Base-by-base conservation (phyloP, 2,329 filamentous ascomycete species). In the Cytospora piceae region DNA sequence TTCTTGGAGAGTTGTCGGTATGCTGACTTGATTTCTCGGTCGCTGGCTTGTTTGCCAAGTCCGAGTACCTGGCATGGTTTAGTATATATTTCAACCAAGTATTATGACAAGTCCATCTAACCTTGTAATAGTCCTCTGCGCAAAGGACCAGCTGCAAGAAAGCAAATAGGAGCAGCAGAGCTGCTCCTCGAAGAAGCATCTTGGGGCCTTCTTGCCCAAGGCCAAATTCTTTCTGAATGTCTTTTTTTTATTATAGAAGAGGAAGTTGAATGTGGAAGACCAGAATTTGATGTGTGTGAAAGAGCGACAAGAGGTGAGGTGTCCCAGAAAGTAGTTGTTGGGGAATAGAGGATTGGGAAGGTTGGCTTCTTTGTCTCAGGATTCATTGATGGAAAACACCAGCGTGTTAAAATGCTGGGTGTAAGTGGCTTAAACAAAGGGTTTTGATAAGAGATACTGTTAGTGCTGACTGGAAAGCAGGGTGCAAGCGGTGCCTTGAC, bases 1-100 rank as follows among this genome's bases (percentile, higher is more conserved):
- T 96, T 96, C 79, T 98, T 98, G 81, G 92, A 96, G 14, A 99
- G 83, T 67, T 88, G 89, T 67, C 94, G 88, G 79, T 99, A 99
- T 27, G 95, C 94, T 55, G 91, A 91, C 79, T 99, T 99, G 76
- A 99, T 90, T 73, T 98, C 90, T 73, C 89, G 89, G 62, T 97
- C 93, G 56, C 87, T 89, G 20, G 94, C 94, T 67, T 89, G 83
- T 73, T 87, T 93, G 73, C 90, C 86, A 69, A 99, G 80, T 63
- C 91, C 93, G 31, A 99, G 87, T 66, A 97, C 80, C 88, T 96
- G 59, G 0, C 22, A 15, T 8, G n/a, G 17, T 32, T 66, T 17
- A 68, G 57, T 20, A 17, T 42, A 11, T 39, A 54, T 51, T 59
- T 65, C 49, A 24, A 60, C n/a, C 14, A 58, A 22, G 17, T 46